phyloP scores from a whole-genome alignment of 176 grass and related monocot species.

The Alopecurus myosuroides region DNA sequence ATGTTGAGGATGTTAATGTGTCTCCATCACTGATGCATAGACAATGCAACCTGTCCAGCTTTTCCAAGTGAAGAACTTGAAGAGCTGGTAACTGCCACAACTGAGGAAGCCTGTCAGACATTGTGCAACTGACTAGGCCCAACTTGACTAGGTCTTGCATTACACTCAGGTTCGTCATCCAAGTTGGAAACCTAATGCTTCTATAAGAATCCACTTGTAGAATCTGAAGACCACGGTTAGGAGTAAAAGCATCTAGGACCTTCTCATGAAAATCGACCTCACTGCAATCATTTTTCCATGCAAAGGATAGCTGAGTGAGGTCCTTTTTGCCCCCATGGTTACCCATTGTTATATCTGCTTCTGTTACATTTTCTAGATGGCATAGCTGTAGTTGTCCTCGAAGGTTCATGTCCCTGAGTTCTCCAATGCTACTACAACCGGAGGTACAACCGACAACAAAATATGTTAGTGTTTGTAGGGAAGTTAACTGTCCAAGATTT shows the following conservation, averaged over 20 bases:
- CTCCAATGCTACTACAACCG: not conserved
- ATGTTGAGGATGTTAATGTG: no score
- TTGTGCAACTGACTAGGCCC: not conserved
- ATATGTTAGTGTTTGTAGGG: not conserved
- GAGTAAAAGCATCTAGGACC: not conserved
- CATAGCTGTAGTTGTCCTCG: not conserved
- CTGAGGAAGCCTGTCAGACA: not conserved
- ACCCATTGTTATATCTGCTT: not conserved
- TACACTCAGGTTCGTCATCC: not conserved
- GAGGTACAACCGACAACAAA: not conserved
- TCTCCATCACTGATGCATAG: not conserved
- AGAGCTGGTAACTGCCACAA: not conserved
- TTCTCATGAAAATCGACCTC: not conserved
- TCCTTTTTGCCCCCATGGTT: not conserved
- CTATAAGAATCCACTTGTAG: not conserved
- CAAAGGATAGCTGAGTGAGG: not conserved
- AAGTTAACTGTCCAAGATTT: not conserved
- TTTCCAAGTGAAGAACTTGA: conserved; percentile 2
- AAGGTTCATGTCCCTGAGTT: not conserved
- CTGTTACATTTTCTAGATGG: not conserved
- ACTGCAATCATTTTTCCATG: not conserved
- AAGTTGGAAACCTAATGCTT: not conserved
- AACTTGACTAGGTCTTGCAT: conserved; percentile 4
- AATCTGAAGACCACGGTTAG: not conserved
- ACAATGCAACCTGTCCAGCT: not conserved